Base-by-base conservation (phyloP, 2,329 filamentous ascomycete species). In the Fusarium nurragi region DNA sequence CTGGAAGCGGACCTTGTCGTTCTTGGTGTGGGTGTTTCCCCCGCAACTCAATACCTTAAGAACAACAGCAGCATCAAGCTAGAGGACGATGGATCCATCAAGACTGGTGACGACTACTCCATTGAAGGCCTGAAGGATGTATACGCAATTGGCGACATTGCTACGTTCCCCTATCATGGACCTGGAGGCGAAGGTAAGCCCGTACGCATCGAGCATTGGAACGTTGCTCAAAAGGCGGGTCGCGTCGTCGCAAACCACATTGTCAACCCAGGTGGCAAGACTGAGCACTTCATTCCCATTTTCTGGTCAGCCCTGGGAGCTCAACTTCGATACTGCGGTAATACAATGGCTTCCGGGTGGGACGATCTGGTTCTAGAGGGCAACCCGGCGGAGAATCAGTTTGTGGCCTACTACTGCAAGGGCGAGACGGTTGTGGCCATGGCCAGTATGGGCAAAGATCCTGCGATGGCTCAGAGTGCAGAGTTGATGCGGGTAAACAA, bases 161-260 rank as follows among this genome's bases (percentile, higher is more conserved):
- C 95, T 13, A 94, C 91, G 0, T 97, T 93, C 77, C 95, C 95
- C 0, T 99, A 99, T 81, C 86, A 92, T 76, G 95, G 95, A 2
- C 95, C 95, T 0, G 93, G 92, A 22, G 90, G 92, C 23, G 84
- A 90, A 16, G 92, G 91, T 63, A 84, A 83, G 40, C 84, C 85
- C 18, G 87, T 90, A 1, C 90, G 95, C 64, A 97, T 98, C 74
- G 95, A 99, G 82, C 95, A 99, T 77, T 99, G 95, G 95, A 94
- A 97, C 78, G 95, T 99, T 4, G 95, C 95, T 6, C 95, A 98
- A 74, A 97, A 98, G 73, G 84, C 92, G 3, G 95, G 95, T 4
- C 91, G 94, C 39, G 84, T 86, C 22, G 94, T 90, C 2, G 95
- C 93, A 3, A 83, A 83, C 49, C 87, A 91, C 70, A 97, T 99